Evolutionary conservation across 176 grass and related monocot species (phyloP), one percentile per base, ranked within the genome.

Genomic region (Ensete ventricosum): DNA sequence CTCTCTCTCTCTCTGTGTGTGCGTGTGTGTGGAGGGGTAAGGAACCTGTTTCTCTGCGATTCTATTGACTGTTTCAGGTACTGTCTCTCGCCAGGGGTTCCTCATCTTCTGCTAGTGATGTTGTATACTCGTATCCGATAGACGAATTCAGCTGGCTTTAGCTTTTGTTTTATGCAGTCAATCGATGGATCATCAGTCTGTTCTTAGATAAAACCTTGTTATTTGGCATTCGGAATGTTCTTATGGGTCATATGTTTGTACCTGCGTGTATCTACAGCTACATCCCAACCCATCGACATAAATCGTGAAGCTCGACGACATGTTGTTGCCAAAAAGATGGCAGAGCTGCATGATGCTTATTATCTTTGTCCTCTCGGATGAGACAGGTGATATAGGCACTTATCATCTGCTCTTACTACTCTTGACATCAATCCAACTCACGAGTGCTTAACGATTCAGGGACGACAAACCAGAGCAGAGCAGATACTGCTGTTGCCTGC

Each of bases 291-390:
- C 19, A 16, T 57, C 12, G 4, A 57, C 2, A 17, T 57, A 17
- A 16, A 12, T 57, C 11, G 14, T 57, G 13, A 57, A 57, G n/a
- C 8, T 60, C 21, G 55, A 1, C 57, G 57, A 20, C 69, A 88
- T 34, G 57, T 89, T 96, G 92, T 54, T 71, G 82, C 67, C 3
- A 1, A 69, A 74, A 78, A 58, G 78, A 88, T 82, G 86, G 87
- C 79, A 83, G 54, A 81, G 80, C 58, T 71, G 82, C 72, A 20
- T 84, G 34, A 20, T 89, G 19, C 4, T 87, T 12, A 17, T 92
- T 67, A 25, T 71, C 17, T 68, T 83, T 76, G 11, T 83, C 62
- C 76, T 92, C 81, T 69, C 53, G 77, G 24, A n/a, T 48, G 53
- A 55, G 21, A 76, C 89, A 87, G 89, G 92, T 89, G 85, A 62